Evolutionary conservation across 2,329 filamentous ascomycete species (phyloP).

Genomic region (Diaporthe ampelina): DNA sequence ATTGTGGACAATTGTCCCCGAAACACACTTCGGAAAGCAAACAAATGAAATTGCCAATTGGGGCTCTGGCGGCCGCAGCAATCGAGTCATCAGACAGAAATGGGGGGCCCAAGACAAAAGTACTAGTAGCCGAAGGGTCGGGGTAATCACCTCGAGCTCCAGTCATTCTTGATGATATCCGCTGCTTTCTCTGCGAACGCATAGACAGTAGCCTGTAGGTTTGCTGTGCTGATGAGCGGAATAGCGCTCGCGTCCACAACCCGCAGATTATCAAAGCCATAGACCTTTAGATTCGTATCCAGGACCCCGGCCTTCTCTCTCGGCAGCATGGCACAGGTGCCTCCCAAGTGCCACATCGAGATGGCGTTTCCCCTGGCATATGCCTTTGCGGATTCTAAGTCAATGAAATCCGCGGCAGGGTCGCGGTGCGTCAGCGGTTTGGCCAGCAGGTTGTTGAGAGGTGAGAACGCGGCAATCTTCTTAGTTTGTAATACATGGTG

Average conservation of each 20-base stretch:
- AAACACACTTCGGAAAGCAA: no score
- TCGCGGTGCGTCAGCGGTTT: conserved; percentile 38
- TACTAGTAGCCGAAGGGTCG: no score
- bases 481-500: conserved; percentile 56
- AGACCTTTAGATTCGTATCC: conserved; percentile 34
- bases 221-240: conserved; percentile 33
- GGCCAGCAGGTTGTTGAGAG: conserved; percentile 46
- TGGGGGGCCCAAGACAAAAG: neutral
- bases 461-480: conserved; percentile 54
- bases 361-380: conserved; percentile 23
- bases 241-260: conserved; percentile 38
- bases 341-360: conserved; percentile 36
- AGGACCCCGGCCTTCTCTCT: conserved; percentile 29
- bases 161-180: conserved; percentile 32
- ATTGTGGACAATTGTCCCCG: no score
- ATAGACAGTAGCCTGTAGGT: conserved; percentile 38
- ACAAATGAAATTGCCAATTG: no score
- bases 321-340: conserved; percentile 38
- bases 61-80: neutral
- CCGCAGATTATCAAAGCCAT: conserved; percentile 30
- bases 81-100: neutral
- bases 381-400: conserved; percentile 3
- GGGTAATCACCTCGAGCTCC: neutral
- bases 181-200: conserved; percentile 38
- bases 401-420: conserved; percentile 44